Evolutionary conservation across 2,329 filamentous ascomycete species (phyloP), one percentile per base, ranked within the genome.

Genomic region (Pseudocercospora vitis): DNA sequence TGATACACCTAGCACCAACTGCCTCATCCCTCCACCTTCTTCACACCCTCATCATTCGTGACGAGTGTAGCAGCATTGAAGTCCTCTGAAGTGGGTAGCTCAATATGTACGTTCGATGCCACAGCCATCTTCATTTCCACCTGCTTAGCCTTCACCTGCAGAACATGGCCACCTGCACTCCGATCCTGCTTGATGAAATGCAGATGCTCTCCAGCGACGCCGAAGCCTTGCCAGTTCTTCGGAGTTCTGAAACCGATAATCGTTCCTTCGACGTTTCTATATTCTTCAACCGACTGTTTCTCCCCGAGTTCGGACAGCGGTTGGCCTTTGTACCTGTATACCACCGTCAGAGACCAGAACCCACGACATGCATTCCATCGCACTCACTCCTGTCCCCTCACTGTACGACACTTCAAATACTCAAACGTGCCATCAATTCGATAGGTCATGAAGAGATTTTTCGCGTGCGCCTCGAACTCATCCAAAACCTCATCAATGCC

Each of bases 161-260:
- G 54, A 7, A 75, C 69, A 67, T 75, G 74, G 0, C 74, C 75
- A 2, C 73, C 74, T 12, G 65, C 61, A 3, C 52, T 68, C 19
- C 68, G 58, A 33, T 72, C 71, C 19, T 64, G 61, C 7, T 68
- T 63, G 45, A 76, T 64, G 51, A 74, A 75, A 62, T 76, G 73
- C 51, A 74, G 52, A 62, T 76, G 73, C 52, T 74, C 70, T 4
- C 73, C 73, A 2, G 70, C 70, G 2, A 75, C 70, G 12, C 69
- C 70, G 52, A 74, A 71, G 1, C 73, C 73, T 45, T 71, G 70
- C 67, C 70, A 72, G 42, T 70, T 71, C 19, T 55, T 55, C 1
- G 73, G 73, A 24, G 73, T 70, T 42, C 72, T 62, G 51, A 77
- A 74, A 1, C 74, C 74, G 50, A 77, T 70, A 12, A 77, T 68